phyloP scores from a whole-genome alignment of 805 yeast species.

The Kregervanrija fluxuum region DNA sequence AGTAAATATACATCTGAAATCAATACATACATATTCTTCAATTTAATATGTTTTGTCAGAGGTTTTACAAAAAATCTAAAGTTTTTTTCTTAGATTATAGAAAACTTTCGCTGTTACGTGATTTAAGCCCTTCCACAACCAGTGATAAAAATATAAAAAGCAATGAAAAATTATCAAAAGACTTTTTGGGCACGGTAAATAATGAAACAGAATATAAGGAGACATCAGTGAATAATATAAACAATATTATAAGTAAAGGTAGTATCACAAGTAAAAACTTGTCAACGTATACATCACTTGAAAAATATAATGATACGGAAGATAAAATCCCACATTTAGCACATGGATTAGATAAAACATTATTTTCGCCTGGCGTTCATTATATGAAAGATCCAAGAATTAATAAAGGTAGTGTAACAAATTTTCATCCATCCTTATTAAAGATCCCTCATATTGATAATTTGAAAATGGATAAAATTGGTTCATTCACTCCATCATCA shows the following conservation, averaged over 20 bases:
- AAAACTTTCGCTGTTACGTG: no score
- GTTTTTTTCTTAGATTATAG: no score
- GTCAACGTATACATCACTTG: conserved; percentile 16
- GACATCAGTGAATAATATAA: no score
- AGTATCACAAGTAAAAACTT: background rate
- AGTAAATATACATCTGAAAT: no score
- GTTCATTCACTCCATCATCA: conserved; percentile 56
- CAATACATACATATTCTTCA: no score
- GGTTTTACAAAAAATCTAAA: no score
- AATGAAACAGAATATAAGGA: background rate
- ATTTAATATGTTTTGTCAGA: no score
- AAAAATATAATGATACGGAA: conserved; percentile 7
- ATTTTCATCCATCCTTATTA: conserved; percentile 56
- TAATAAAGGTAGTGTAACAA: conserved; percentile 38
- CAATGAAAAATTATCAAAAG: no score
- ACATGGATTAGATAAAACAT: conserved; percentile 61
- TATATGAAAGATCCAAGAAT: conserved; percentile 73
- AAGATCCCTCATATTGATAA: conserved; percentile 56
- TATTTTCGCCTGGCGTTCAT: conserved; percentile 80
- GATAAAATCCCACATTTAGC: conserved; percentile 46
- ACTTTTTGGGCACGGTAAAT: no score
- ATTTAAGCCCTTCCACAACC: no score
- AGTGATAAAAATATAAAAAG: no score
- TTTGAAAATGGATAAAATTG: conserved; percentile 52
- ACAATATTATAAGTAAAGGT: no score